Percentiles rank a stretch among this genome's conserved stretches.
Evolutionary conservation across 108 stramenopile genomes (phyloP).

Genomic region (Cyclotella atomus): DNA sequence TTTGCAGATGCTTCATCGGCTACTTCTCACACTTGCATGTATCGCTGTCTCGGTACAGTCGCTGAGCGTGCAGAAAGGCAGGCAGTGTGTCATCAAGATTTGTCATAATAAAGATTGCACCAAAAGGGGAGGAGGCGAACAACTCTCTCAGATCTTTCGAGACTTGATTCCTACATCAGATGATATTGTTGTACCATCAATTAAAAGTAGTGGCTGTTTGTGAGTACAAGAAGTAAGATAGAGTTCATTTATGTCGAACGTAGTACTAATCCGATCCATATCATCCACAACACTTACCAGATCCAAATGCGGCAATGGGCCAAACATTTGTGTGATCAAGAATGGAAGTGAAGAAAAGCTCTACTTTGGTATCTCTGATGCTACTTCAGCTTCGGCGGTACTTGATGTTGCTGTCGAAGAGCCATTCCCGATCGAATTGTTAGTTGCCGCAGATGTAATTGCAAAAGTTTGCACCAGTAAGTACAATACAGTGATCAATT

Average conservation of each 20-base stretch:
- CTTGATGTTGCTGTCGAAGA: slow-evolving; percentile 34
- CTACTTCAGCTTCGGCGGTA: slow-evolving; percentile 42
- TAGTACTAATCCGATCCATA: not conserved
- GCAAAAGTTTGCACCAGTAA: slow-evolving; percentile 32
- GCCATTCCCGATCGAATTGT: slow-evolving; percentile 37
- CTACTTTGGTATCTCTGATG: slow-evolving; percentile 33
- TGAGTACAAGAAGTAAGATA: not conserved
- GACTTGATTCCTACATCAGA: slow-evolving; percentile 39
- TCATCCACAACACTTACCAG: not conserved
- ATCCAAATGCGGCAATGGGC: slow-evolving; percentile 54
- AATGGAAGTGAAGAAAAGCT: slow-evolving; percentile 35
- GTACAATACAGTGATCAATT: too few relatives aligned
- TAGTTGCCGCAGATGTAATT: slow-evolving; percentile 42
- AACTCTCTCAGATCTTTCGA: slow-evolving; percentile 27
- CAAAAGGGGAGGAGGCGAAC: slow-evolving; percentile 44
- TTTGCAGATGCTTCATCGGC: not conserved
- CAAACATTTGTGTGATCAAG: slow-evolving; percentile 39
- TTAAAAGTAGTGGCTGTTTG: slow-evolving; percentile 48
- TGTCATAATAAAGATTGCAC: slow-evolving; percentile 53
- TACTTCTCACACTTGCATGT: not conserved
- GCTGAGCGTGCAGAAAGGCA: not conserved
- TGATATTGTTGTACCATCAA: slow-evolving; percentile 6
- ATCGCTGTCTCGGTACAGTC: not conserved
- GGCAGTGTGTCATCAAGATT: slow-evolving; percentile 28
- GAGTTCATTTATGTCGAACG: not conserved